Evolutionary conservation across 1,139 yeast species (phyloP), one percentile per base, ranked within the genome.

Genomic region (Candida pseudocylindracea): DNA sequence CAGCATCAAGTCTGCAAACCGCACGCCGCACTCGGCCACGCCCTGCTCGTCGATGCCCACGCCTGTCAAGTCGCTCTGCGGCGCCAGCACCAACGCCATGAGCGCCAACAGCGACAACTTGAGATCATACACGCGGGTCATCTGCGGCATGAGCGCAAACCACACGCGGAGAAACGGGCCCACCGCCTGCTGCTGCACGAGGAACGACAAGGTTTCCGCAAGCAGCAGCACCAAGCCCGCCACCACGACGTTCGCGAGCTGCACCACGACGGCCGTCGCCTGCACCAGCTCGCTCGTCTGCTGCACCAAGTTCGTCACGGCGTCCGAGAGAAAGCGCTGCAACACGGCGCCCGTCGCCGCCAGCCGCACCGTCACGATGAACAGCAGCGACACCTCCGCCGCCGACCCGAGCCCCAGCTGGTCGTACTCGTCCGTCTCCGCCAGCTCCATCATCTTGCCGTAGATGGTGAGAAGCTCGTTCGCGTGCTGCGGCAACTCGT

Each of bases 121-220:
- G 49, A 81, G 61, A 51, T 85, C 96, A 43, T 66, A 79, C 2
- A 81, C 93, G 38, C 93, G 59, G n/a, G 63, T 59, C 41, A 76
- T 61, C 30, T 57, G 54, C 4, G 73, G 66, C 34, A 71, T 56
- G 49, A 57, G 37, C 7, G 61, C 55, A 42, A 80, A 65, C 95
- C 95, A 88, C 30, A 60, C 48, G 30, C 60, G 59, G 44, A 85
- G 68, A 44, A 81, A 72, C 3, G 51, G 43, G 20, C 57, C 57
- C 8, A 71, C 50, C 33, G 60, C 56, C 13, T 60, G 53, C 11
- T 50, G 45, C 33, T 61, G 59, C 38, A 63, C 60, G 36, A 88
- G 54, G n/a, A 60, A 48, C 20, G 53, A 49, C 33, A 85, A 46
- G 0, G 91, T 63, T 8, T 55, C 50, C 11, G 50, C 51, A 1